Evolutionary conservation across 2,329 filamentous ascomycete species (phyloP), one percentile per base, ranked within the genome.

Genomic region (Calonectria henricotiae): DNA sequence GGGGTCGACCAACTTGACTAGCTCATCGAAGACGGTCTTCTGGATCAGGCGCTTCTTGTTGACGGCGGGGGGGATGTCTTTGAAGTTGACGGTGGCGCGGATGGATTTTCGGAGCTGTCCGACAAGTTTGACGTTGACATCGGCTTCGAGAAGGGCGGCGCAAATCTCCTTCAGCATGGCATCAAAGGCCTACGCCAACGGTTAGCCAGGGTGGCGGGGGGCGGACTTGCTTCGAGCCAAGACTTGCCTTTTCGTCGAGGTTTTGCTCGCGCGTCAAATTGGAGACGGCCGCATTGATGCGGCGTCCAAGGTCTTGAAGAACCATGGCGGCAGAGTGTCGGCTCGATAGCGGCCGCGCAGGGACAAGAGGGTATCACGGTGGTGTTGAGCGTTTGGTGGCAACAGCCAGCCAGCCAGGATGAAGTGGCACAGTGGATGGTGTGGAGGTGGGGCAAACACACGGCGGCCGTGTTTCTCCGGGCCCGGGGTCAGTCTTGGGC

Each of bases 1-100:
- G 30, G 96, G 96, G 79, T 99, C 95, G 76, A 99, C 96, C 62
- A 99, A 92, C 79, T 94, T 92, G 75, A 98, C 96, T 63, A 99
- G 91, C 83, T 98, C 95, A 81, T 99, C 96, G 82, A 97, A 99
- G 76, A 99, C 96, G 75, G 96, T 90, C 83, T 98, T 98, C 80
- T 99, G 96, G 80, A 99, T 98, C 71, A 99, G 87, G 75, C 96
- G 94, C 86, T 98, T 98, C 90, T 98, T 99, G 88, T 98, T 99
- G 74, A 97, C 94, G 75, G 93, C 93, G 32, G 95, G 90, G 4
- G 95, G 93, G 17, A 98, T 89, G 72, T 98, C 94, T 82, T 96
- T 95, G 86, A 99, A 98, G 85, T 98, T 98, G 83, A 99, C 96
- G 37, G 92, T 90, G 69, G 89, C 85, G 81, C 95, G 95, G 81